Base-by-base conservation (phyloP, 176 grass and related monocot species). In the Carex cristatella region DNA sequence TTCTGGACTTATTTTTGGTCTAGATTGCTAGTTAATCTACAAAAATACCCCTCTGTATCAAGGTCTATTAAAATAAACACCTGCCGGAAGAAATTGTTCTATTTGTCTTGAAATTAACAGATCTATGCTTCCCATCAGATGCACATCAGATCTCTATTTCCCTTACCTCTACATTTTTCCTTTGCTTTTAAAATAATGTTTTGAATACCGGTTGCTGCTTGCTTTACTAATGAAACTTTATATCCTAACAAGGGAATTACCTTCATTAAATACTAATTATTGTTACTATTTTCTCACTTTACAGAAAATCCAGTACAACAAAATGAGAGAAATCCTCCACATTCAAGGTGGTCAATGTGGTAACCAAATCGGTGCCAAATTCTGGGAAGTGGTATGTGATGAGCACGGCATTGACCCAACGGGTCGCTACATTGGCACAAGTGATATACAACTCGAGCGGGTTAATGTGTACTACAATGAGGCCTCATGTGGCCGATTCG, bases 401-500 rank as follows among this genome's bases (percentile, higher is more conserved):
- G 92, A 94, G 57, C 92, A 94, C 1, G 92, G 88, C 69, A 94
- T 94, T 15, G 92, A 94, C 73, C 88, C 88, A 2, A 94, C 92
- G 0, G 92, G 92, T 0, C 86, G 84, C 27, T 94, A 92, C 37
- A 84, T 70, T 0, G 92, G 92, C 46, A 83, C 1, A 31, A 91
- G 89, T 4, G 92, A 94, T 69, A 79, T 94, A 32, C 92, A 94
- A 82, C 82, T 94, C 54, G 92, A 94, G 92, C 88, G 92, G 9
- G 92, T 92, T 61, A 94, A 94, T 80, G 92, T 94, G 15, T 94
- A 94, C 84, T 94, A 94, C 74, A 94, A 94, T 8, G 90, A 94
- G 88, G 92, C 92, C 57, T 94, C 92, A 0, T 92, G 92, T 0
- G 90, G 92, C 1, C 83, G 92, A 2, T 94, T 90, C 12, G 92